A percentile compares a stretch with the other conserved stretches of the same genome.
phyloP scores from a whole-genome alignment of 2,329 filamentous ascomycete genomes.

The Diaporthe vaccinii region DNA sequence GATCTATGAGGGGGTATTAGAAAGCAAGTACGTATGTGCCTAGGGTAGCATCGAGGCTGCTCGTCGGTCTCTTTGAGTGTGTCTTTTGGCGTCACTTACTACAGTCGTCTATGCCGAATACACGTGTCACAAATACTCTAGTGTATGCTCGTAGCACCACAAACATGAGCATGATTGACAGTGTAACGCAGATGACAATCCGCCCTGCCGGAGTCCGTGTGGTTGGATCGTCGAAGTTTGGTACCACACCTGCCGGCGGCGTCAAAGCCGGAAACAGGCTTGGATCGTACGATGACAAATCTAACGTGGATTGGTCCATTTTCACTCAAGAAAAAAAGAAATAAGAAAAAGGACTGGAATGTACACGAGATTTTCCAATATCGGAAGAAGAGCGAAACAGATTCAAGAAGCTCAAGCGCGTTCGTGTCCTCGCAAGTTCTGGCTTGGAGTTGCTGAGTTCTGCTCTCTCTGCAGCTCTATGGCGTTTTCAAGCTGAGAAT shows the following conservation, averaged over 20 bases:
- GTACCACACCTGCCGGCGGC: constrained; percentile 20
- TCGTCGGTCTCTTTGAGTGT: not conserved
- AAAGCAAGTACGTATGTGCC: not conserved
- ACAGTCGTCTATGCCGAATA: constrained; percentile 27
- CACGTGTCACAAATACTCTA: not conserved
- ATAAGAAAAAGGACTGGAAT: no score
- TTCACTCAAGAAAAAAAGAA: not conserved
- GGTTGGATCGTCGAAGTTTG: constrained; percentile 15
- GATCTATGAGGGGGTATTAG: constrained; percentile 1
- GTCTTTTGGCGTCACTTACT: not conserved
- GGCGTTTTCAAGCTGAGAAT: no score
- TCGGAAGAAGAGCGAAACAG: not conserved
- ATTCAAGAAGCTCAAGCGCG: not conserved
- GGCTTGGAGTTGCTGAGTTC: not conserved
- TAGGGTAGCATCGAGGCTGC: not conserved
- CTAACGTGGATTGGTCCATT: not conserved
- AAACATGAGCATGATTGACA: constrained; percentile 22
- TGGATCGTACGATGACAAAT: constrained; percentile 8
- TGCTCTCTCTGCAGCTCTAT: not conserved
- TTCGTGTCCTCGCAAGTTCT: not conserved
- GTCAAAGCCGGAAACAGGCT: constrained; percentile 1
- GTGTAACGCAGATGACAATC: constrained; percentile 21
- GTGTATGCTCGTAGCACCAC: constrained; percentile 4
- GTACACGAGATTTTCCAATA: not conserved
- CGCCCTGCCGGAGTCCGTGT: constrained; percentile 12